Evolutionary conservation across 2,329 filamentous ascomycete species (phyloP), one percentile per base, ranked within the genome.

Genomic region (Rhexocercosporidium sp.): DNA sequence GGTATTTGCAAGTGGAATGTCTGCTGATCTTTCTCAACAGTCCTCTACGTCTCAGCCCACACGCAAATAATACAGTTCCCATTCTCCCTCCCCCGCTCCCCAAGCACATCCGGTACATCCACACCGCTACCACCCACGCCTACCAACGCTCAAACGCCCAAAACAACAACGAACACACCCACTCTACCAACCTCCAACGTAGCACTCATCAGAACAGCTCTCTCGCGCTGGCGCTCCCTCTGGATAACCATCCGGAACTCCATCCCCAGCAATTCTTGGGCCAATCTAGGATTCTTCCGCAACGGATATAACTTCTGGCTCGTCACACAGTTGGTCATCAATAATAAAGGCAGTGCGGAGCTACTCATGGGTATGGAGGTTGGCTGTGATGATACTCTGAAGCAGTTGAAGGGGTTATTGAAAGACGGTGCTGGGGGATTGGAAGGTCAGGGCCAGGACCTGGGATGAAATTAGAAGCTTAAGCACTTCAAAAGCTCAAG

Each of bases 231-330:
- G 72, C 69, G 71, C 31, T 53, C 61, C 3, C 51, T 74, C n/a
- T 74, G 72, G 72, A 67, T 62, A 6, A 63, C 49, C 7, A 69
- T 74, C 12, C 67, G 67, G 9, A 53, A 64, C 2, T 64, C 47
- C 14, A 71, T 69, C 12, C 59, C 70, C 5, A 54, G 16, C 14
- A 62, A 67, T 4, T 63, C 54, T 8, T 73, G 70, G 70, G 64
- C 64, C 14, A 67, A 57, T 18, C 47, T 73, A 9, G 69, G 68
- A 5, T 71, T 73, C 54, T 73, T 72, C 49, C 60, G 67, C 60
- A 74, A 73, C 34, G 71, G 63, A 18, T 73, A 69, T 39, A 71
- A 74, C 47, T 74, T 69, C 62, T 74, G 72, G 72, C 66, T 74
- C 1, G 65, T 74, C 6, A 72, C 66, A 18, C 71, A 74, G 25